phyloP scores from a whole-genome alignment of 2,329 filamentous ascomycete species.

The Colletotrichum sp. region DNA sequence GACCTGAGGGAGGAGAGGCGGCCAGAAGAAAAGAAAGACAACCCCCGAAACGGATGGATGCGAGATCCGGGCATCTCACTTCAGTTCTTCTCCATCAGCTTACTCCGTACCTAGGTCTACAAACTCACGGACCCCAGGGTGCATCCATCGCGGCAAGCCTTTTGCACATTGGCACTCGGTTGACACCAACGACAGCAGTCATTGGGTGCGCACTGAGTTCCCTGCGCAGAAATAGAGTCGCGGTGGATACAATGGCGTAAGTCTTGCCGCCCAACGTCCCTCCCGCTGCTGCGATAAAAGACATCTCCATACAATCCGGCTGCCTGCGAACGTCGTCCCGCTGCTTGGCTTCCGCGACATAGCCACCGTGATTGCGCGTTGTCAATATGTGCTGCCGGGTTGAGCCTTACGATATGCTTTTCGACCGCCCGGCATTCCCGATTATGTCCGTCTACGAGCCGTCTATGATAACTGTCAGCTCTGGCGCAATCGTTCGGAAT shows the following conservation, averaged over 20 bases:
- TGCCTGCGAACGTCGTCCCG: not conserved
- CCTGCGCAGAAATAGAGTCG: conserved; percentile 11
- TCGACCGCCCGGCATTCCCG: not conserved
- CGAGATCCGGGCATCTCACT: not conserved
- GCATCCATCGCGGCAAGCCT: not conserved
- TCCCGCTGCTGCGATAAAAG: not conserved
- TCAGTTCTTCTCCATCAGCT: not conserved
- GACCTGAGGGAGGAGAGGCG: not conserved
- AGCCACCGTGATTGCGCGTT: conserved; percentile 17
- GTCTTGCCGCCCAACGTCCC: conserved; percentile 6
- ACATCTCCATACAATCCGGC: not conserved
- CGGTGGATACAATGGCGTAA: conserved; percentile 15
- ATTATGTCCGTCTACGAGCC: not conserved
- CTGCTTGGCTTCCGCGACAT: conserved; percentile 11
- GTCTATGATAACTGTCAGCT: not conserved
- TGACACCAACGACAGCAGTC: not conserved
- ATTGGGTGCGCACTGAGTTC: not conserved
- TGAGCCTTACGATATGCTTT: not conserved
- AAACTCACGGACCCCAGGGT: not conserved
- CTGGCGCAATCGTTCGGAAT: not conserved
- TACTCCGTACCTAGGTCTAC: not conserved
- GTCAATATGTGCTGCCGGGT: not conserved
- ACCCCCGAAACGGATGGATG: not conserved
- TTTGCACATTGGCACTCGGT: not conserved
- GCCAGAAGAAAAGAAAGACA: not conserved